Base-by-base conservation (phyloP, 116 monocot species). In the Trichopus zeylanicus region DNA sequence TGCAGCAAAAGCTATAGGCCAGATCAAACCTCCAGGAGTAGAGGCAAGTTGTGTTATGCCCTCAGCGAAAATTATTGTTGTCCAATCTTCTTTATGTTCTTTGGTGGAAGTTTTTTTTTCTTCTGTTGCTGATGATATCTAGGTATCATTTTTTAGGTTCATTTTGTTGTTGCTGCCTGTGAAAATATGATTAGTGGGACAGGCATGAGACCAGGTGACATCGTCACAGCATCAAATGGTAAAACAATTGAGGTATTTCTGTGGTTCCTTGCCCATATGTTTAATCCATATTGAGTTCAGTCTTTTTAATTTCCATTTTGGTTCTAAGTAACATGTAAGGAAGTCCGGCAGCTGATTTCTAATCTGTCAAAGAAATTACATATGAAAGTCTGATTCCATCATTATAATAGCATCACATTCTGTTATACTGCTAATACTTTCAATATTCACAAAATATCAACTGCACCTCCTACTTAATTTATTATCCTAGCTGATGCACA, bases 121-220 rank as follows among this genome's bases (percentile, higher is more conserved):
- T 28, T 57, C 32, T 31, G 9, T 32, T 57, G 13, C 15, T 57
- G 57, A 33, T 7, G 4, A 3, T n/a, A 26, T 28, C 6, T 32
- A 39, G 42, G 8, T 23, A 15, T 26, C 31, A n/a, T 15, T 56
- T 71, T 63, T 15, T 69, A 95, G 95, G 84, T 97, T 53, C 97
- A 97, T 65, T 97, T 97, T 67, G 78, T 97, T 28, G 97, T 91
- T 67, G 97, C 97, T 67, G 97, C 97, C 8, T 97, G 97, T 78
- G 97, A 97, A 82, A 97, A 97, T 75, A 97, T 97, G 97, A 90
- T 97, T 33, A 97, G 97, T 67, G 91, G 97, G 47, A 84, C 97
- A 18, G 97, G 91, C 51, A 87, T 97, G 97, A 90, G 97, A 71
- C 97, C 97, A 18, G 90, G 97, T 39, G 97, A 97, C 58, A 87